phyloP scores from a whole-genome alignment of 352 stramenopile species.

The Aphanomyces euteiches region DNA sequence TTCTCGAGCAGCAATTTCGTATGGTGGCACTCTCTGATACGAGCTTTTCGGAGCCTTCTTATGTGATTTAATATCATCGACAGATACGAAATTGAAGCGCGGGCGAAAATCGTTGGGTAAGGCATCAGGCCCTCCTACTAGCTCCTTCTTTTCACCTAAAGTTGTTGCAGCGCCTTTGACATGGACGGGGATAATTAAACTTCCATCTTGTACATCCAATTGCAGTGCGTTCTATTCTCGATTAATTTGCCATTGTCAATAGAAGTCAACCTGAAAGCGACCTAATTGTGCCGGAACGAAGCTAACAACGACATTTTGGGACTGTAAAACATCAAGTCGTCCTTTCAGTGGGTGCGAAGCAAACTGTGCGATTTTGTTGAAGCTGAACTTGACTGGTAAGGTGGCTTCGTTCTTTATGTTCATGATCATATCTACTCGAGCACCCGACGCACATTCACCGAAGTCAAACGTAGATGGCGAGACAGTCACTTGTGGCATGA shows the following conservation, averaged over 20 bases:
- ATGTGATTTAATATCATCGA: constrained; percentile 59
- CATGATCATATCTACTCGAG: constrained; percentile 78
- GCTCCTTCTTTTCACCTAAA: constrained; percentile 40
- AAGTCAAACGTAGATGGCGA: constrained; percentile 59
- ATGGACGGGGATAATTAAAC: constrained; percentile 53
- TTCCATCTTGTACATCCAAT: constrained; percentile 47
- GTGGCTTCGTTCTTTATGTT: constrained; percentile 76
- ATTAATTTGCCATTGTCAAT: too few species aligned
- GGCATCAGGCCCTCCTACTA: constrained; percentile 60
- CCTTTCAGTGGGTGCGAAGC: constrained; percentile 54
- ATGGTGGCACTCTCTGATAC: constrained; percentile 62
- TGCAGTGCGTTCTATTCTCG: constrained; percentile 35
- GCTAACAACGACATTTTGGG: constrained; percentile 83
- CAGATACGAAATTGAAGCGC: constrained; percentile 87
- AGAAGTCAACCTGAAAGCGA: constrained; percentile 43
- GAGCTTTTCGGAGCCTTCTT: constrained; percentile 48
- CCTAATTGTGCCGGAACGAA: constrained; percentile 87
- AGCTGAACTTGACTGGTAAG: constrained; percentile 57
- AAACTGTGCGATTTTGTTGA: constrained; percentile 79
- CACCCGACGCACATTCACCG: constrained; percentile 73
- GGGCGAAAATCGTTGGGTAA: constrained; percentile 81
- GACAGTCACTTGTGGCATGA: constrained; percentile 49
- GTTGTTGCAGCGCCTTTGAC: constrained; percentile 61
- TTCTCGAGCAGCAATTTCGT: constrained; percentile 49
- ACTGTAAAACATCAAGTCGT: constrained; percentile 79